Percentiles rank a stretch among this genome's conserved stretches.
These are phyloP conservation scores for Pilatotrama ljubarskyi DNA, from an alignment of 768 basidiomycete species.

Conservation along the genomic window DNA sequence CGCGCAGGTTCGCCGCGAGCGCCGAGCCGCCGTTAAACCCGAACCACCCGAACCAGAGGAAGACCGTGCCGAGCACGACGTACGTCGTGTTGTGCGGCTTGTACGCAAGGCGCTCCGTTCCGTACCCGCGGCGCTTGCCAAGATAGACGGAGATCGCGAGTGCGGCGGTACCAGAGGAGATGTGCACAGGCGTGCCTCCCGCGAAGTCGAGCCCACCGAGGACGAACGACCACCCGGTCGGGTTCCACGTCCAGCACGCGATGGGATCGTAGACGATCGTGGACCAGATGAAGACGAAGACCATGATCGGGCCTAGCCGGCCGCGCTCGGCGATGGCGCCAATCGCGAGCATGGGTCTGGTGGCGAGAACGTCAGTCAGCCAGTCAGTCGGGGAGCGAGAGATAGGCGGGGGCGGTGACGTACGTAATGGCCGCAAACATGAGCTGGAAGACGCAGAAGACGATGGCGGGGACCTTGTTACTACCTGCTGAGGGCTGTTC, in stretches of 20 bases:
- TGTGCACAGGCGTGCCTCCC: slow-evolving; percentile 96
- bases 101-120: slow-evolving; percentile 88
- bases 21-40: slow-evolving; percentile 95
- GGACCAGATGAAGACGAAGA: slow-evolving; percentile 90
- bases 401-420: slow-evolving; percentile 26
- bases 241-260: slow-evolving; percentile 96
- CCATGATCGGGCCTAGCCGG: slow-evolving; percentile 79
- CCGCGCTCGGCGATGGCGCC: slow-evolving; percentile 92
- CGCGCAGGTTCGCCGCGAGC: slow-evolving; percentile 84
- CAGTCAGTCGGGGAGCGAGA: slow-evolving; percentile 1
- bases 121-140: slow-evolving; percentile 88
- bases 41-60: slow-evolving; percentile 97
- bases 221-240: slow-evolving; percentile 70
- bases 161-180: slow-evolving; percentile 89
- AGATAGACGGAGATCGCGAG: slow-evolving; percentile 90
- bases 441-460: slow-evolving; percentile 83
- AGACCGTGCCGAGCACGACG: slow-evolving; percentile 88
- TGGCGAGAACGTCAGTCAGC: slow-evolving; percentile 27
- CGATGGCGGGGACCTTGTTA: slow-evolving; percentile 65
- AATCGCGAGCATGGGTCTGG: slow-evolving; percentile 81
- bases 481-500: slow-evolving; percentile 74
- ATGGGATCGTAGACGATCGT: slow-evolving; percentile 89
- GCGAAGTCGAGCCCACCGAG: slow-evolving; percentile 91
- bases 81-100: slow-evolving; percentile 94
- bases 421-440: slow-evolving; percentile 92